Evolutionary conservation across 192 early-diverging fungal genomes (phyloP).

Genomic region (Linderina pennispora): DNA sequence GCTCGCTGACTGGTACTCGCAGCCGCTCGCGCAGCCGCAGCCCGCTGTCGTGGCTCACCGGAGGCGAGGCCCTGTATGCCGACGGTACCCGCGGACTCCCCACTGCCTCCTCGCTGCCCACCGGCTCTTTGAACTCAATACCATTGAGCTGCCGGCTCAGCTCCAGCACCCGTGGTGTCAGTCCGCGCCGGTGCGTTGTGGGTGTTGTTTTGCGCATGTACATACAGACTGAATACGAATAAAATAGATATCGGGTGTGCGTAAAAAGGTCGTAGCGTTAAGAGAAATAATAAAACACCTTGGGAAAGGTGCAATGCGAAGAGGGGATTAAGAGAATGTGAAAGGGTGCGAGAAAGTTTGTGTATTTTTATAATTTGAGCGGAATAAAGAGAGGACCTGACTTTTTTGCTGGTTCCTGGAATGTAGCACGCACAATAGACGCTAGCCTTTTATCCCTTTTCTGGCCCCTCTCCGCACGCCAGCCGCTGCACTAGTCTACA

Average conservation of each 20-base stretch:
- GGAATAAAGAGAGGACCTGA: no score
- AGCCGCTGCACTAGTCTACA: no score
- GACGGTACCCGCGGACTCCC: not conserved
- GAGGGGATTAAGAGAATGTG: not conserved
- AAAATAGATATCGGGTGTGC: not conserved
- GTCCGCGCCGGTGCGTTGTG: slow-evolving; percentile 2
- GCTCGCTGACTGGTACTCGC: slow-evolving; percentile 26
- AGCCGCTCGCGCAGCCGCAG: slow-evolving; percentile 23
- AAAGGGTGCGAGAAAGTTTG: not conserved
- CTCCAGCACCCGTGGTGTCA: slow-evolving; percentile 43
- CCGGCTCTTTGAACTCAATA: slow-evolving; percentile 23
- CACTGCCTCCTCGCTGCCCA: not conserved
- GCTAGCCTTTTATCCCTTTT: no score
- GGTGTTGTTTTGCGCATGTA: not conserved
- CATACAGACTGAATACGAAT: not conserved
- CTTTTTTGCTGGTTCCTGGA: no score
- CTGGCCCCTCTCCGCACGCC: no score
- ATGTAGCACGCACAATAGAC: no score
- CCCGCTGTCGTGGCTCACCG: not conserved
- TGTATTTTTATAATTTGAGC: not conserved
- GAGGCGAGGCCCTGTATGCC: not conserved
- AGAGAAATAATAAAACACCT: no score
- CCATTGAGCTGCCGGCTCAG: slow-evolving; percentile 30
- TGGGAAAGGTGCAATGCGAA: not conserved
- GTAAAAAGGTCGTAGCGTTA: no score